phyloP scores from a whole-genome alignment of 2,329 filamentous ascomycete species.

The Graphilbum ipis-grandicollis region DNA sequence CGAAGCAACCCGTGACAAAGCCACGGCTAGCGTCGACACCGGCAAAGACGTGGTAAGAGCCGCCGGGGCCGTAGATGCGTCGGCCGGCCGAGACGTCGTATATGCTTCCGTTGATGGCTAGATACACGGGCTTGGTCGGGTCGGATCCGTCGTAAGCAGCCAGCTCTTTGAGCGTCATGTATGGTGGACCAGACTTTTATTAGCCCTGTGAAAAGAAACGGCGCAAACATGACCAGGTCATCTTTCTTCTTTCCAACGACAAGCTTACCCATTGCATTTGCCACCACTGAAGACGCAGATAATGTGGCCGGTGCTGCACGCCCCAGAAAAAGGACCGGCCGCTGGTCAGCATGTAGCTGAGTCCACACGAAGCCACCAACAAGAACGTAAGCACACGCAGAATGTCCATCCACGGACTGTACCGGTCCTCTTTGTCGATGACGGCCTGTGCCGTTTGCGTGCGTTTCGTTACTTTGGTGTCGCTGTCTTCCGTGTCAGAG shows the following conservation, averaged over 20 bases:
- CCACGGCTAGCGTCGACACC: conserved; percentile 74
- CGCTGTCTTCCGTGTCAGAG: not conserved
- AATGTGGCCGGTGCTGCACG: conserved; percentile 40
- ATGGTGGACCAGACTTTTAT: conserved; percentile 34
- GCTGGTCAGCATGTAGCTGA: conserved; percentile 61
- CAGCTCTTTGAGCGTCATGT: conserved; percentile 62
- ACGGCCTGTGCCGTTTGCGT: not conserved
- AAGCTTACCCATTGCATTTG: conserved; percentile 44
- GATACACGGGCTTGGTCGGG: conserved; percentile 60
- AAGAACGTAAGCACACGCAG: conserved; percentile 53
- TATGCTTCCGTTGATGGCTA: conserved; percentile 76
- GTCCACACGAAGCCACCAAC: conserved; percentile 43
- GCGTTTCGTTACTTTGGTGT: too few species aligned
- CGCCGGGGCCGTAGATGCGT: conserved; percentile 64
- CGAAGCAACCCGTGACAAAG: conserved; percentile 87
- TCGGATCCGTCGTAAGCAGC: conserved; percentile 62
- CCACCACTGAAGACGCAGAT: conserved; percentile 40
- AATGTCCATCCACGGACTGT: conserved; percentile 42
- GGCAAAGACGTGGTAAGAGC: conserved; percentile 73
- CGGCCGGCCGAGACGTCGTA: conserved; percentile 62
- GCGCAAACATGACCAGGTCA: too few species aligned
- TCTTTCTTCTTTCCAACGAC: too few species aligned
- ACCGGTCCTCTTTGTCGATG: conserved; percentile 45
- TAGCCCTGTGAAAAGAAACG: conserved; percentile 5
- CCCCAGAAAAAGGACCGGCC: conserved; percentile 56